A percentile compares a stretch with the other conserved stretches of the same genome.
These are phyloP conservation scores for Xylaria bambusicola DNA, from an alignment of 495 filamentous ascomycete species.

Conservation along the genomic window DNA sequence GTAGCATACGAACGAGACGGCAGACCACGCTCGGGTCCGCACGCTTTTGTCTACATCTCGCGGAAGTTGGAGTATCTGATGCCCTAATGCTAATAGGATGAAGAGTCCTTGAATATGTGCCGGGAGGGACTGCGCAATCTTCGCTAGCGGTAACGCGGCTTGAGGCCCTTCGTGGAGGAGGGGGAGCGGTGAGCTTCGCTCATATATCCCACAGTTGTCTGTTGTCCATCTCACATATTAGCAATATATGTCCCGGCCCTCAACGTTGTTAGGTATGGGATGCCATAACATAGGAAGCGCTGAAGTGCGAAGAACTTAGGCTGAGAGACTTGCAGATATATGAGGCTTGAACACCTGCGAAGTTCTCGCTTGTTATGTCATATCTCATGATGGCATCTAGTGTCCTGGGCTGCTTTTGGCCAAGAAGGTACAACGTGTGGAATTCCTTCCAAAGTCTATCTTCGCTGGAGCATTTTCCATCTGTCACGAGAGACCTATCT, in stretches of 20 bases:
- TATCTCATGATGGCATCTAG: slow-evolving; percentile 14
- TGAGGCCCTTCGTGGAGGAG: neutral
- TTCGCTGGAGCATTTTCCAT: too few relatives aligned
- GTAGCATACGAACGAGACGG: slow-evolving; percentile 7
- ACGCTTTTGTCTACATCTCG: slow-evolving; percentile 1
- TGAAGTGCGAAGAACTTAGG: neutral
- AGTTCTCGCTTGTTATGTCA: slow-evolving; percentile 14
- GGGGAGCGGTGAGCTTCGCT: slow-evolving; percentile 1
- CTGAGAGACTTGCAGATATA: slow-evolving; percentile 13
- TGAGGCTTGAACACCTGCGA: slow-evolving; percentile 9
- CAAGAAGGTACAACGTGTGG: slow-evolving; percentile 5
- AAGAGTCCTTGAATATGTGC: neutral
- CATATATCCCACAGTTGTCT: slow-evolving; percentile 18
- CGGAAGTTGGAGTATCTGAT: slow-evolving; percentile 8
- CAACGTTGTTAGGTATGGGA: neutral
- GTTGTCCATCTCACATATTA: neutral
- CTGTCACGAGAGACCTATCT: neutral
- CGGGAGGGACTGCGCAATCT: slow-evolving; percentile 1
- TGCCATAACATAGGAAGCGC: neutral
- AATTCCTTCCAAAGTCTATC: too few relatives aligned
- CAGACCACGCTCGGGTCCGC: neutral
- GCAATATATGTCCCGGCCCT: neutral
- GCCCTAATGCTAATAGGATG: slow-evolving; percentile 5
- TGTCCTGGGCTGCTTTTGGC: neutral
- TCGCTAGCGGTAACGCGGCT: neutral